phyloP scores from a whole-genome alignment of 352 stramenopile species.

The Phytophthora fragariae region DNA sequence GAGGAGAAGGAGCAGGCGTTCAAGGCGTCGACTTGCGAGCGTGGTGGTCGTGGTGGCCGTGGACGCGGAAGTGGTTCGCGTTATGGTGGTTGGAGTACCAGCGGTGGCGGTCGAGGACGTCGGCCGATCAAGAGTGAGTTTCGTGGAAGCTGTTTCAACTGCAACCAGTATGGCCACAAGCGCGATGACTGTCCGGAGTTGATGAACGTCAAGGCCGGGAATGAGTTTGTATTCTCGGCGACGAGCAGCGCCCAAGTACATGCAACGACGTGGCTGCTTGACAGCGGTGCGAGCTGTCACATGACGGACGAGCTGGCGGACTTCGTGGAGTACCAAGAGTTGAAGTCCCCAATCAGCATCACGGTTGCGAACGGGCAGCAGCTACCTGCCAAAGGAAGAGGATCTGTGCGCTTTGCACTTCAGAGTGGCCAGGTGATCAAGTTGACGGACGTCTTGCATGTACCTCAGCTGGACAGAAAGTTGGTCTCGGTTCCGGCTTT shows the following conservation, averaged over 20 bases:
- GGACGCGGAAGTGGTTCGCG: not conserved
- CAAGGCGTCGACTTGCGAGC: not conserved
- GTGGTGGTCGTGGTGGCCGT: not conserved
- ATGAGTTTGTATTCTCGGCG: slow-evolving; percentile 23
- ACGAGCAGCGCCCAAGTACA: not conserved
- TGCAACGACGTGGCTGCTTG: slow-evolving; percentile 23
- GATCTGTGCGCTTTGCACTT: not conserved
- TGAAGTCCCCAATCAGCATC: not conserved
- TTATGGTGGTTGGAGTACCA: not conserved
- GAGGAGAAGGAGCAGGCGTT: slow-evolving; percentile 22
- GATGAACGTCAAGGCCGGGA: not conserved
- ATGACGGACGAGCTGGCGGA: slow-evolving; percentile 11
- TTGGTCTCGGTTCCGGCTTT: slow-evolving; percentile 18
- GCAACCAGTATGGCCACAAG: slow-evolving; percentile 12
- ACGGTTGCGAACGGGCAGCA: not conserved
- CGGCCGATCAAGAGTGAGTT: not conserved
- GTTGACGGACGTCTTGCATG: slow-evolving; percentile 29
- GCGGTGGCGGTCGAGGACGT: not conserved
- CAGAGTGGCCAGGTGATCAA: slow-evolving; percentile 6
- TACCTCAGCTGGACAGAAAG: slow-evolving; percentile 25
- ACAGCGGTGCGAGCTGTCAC: slow-evolving; percentile 28
- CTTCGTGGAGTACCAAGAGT: slow-evolving; percentile 4
- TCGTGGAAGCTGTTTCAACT: slow-evolving; percentile 11
- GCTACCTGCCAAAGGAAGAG: not conserved
- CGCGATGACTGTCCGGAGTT: not conserved